These are phyloP conservation scores for Panicum miliaceum DNA, from an alignment of 176 grass and related monocot genomes.

Conservation along the genomic window DNA sequence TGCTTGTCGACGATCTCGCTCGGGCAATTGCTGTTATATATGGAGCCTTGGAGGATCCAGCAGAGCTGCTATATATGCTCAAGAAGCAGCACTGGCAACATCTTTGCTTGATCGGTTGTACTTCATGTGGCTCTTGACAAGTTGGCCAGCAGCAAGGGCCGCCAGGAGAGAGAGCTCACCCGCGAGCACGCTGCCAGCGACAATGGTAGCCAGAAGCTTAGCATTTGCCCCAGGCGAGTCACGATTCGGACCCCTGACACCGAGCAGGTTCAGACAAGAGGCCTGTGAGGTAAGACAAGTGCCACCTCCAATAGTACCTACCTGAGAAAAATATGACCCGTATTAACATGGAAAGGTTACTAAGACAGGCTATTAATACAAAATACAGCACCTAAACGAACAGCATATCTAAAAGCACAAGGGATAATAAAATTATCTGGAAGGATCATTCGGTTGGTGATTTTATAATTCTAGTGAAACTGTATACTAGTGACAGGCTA, in stretches of 20 bases:
- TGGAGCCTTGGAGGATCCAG: background rate
- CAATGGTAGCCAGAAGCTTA: slow-evolving; percentile 63
- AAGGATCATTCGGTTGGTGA: background rate
- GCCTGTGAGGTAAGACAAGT: slow-evolving; percentile 76
- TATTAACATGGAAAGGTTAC: slow-evolving; percentile 21
- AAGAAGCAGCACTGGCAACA: slow-evolving; percentile 44
- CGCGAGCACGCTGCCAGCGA: slow-evolving; percentile 73
- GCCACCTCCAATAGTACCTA: slow-evolving; percentile 84
- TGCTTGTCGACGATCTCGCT: slow-evolving; percentile 1
- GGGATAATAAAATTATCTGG: background rate
- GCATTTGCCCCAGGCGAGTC: slow-evolving; percentile 65
- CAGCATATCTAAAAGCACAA: background rate
- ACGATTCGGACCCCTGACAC: slow-evolving; percentile 62
- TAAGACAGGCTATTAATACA: background rate
- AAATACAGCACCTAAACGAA: background rate
- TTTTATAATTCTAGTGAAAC: slow-evolving; percentile 11
- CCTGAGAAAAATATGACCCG: slow-evolving; percentile 37
- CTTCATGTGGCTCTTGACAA: slow-evolving; percentile 88
- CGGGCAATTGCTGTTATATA: background rate
- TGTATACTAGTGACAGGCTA: background rate
- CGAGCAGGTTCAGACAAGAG: slow-evolving; percentile 74
- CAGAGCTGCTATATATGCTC: slow-evolving; percentile 14
- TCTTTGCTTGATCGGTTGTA: slow-evolving; percentile 82
- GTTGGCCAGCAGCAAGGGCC: slow-evolving; percentile 67
- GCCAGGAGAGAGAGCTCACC: slow-evolving; percentile 84